Evolutionary conservation across 2,329 filamentous ascomycete genomes (phyloP).

Genomic region (Botrytis byssoidea): DNA sequence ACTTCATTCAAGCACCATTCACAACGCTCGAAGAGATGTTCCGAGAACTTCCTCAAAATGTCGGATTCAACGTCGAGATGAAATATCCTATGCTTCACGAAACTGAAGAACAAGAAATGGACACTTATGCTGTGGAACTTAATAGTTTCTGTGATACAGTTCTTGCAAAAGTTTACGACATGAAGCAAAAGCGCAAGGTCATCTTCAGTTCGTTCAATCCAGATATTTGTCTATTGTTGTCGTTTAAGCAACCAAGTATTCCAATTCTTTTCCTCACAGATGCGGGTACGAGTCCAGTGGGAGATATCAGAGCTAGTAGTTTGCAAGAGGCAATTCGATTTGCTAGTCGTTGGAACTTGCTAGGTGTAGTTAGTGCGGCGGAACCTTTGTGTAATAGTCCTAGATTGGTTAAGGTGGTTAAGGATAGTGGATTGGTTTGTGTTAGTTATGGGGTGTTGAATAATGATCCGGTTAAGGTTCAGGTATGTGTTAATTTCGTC

Average conservation of each 20-base stretch:
- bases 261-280: conserved; percentile 94
- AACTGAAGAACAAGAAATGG: conserved; percentile 93
- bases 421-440: conserved; percentile 90
- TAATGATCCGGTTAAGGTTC: conserved; percentile 81
- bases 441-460: conserved; percentile 92
- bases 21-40: conserved; percentile 95
- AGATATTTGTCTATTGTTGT: conserved; percentile 89
- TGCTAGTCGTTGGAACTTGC: conserved; percentile 88
- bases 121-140: conserved; percentile 90
- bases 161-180: conserved; percentile 82
- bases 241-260: conserved; percentile 96
- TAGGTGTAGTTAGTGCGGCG: conserved; percentile 87
- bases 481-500: conserved; percentile 55
- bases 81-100: conserved; percentile 99
- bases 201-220: conserved; percentile 98
- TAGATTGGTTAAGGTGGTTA: conserved; percentile 84
- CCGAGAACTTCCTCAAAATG: conserved; percentile 72
- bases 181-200: conserved; percentile 79
- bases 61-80: conserved; percentile 98
- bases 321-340: conserved; percentile 95
- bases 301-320: conserved; percentile 85
- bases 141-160: conserved; percentile 97
- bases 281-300: conserved; percentile 75
- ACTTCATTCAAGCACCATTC: conserved; percentile 94
- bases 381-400: conserved; percentile 88